Evolutionary conservation across 208 protist species (phyloP), one percentile per base, ranked within the genome.

Genomic region (Trichomonas vaginalis): DNA sequence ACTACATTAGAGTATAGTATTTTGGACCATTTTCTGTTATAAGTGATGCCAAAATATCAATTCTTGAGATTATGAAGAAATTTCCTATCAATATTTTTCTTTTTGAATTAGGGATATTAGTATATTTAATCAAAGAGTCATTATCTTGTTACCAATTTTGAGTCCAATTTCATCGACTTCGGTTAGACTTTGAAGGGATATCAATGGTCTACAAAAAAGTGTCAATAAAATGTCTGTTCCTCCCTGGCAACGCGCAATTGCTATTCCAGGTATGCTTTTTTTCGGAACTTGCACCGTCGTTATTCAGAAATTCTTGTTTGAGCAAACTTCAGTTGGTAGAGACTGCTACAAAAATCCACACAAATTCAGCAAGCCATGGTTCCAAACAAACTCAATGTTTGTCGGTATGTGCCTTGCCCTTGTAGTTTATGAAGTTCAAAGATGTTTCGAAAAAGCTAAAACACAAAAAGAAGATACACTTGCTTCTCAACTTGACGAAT

Each of bases 361-460:
- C 32, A 88, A 88, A 88, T 88, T 88, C 82, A 32, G 0, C 0
- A 88, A 88, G 32, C 82, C 82, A 88, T 88, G 82, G 82, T 88
- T 88, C 82, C 82, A 88, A 88, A 88, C 82, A 88, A 47, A 45
- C 40, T 88, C 82, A 47, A 88, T 88, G 82, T 88, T 88, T 42
- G 40, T 88, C 37, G 82, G 82, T 48, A 88, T 88, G 82, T 47
- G 23, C 48, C 35, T 45, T 32, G 82, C 82, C 48, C 82, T 88
- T 88, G 40, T 88, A 32, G 82, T 88, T 47, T 88, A 88, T 23
- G 82, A 88, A 88, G 39, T 88, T 88, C 82, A 88, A 42, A 45
- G 82, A 47, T 88, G 82, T 88, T n/a, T 88, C 0, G 17, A 88
- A 32, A 88, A 88, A 48, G 37, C 14, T n/a, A 88, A 88, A 47